These are phyloP conservation scores for Boletus patriciae DNA, from an alignment of 768 basidiomycete genomes.

Conservation along the genomic window DNA sequence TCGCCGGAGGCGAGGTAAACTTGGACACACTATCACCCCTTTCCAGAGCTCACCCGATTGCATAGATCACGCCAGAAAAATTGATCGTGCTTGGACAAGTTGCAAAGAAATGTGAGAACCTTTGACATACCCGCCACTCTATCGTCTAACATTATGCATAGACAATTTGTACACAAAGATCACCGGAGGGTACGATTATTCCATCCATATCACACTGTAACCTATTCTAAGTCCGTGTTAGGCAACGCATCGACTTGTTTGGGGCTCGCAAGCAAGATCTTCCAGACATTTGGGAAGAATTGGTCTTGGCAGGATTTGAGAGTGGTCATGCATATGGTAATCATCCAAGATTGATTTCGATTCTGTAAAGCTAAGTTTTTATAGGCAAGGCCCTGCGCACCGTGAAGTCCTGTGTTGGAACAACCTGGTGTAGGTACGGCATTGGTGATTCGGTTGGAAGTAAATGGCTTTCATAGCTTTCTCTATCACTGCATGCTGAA, in stretches of 20 bases:
- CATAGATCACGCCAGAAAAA: constrained; percentile 57
- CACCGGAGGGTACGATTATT: constrained; percentile 37
- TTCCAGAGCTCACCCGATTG: neutral
- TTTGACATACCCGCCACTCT: neutral
- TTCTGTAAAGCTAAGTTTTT: neutral
- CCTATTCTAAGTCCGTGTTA: constrained; percentile 7
- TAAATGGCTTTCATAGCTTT: constrained; percentile 8
- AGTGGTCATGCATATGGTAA: constrained; percentile 77
- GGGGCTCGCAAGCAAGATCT: constrained; percentile 70
- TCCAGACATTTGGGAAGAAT: constrained; percentile 65
- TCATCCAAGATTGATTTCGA: neutral
- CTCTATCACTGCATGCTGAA: neutral
- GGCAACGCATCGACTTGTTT: constrained; percentile 69
- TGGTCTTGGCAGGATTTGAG: constrained; percentile 66
- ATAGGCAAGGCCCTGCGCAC: constrained; percentile 57
- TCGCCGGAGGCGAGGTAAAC: constrained; percentile 63
- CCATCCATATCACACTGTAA: too few species aligned
- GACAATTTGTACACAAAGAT: constrained; percentile 65
- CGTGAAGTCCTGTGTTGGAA: constrained; percentile 78
- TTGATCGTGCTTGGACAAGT: constrained; percentile 64
- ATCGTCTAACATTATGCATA: constrained; percentile 9
- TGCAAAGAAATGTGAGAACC: constrained; percentile 55
- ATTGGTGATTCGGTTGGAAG: constrained; percentile 71
- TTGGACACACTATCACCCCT: neutral
- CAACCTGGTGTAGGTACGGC: constrained; percentile 68